Evolutionary conservation across 2,329 filamentous ascomycete genomes (phyloP), one percentile per base, ranked within the genome.

Genomic region (Fusarium incarnatum): DNA sequence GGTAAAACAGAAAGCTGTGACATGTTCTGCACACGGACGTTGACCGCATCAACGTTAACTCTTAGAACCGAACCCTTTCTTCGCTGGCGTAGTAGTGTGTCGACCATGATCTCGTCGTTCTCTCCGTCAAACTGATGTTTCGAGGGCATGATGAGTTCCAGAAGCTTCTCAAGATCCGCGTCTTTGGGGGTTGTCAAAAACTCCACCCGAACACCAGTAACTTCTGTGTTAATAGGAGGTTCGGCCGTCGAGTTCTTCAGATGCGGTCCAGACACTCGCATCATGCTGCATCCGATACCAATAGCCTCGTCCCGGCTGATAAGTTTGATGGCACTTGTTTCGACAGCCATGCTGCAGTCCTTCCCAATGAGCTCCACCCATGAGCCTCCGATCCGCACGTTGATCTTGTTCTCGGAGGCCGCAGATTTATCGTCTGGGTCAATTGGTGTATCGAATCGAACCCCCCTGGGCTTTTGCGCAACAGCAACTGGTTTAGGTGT

Each of bases 101-200:
- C 95, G 23, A 99, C 88, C 85, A 99, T 90, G 64, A 99, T 97
- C 75, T 98, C 95, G 73, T 98, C 94, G 64, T 97, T 92, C 48
- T 90, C 89, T 65, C 95, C 91, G 70, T 90, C 86, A 73, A 96
- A 98, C 68, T 94, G 94, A 78, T 96, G 90, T 70, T 94, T 96
- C 0, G 94, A 97, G 0, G 96, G 97, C 9, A 92, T 97, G 58
- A 99, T 92, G 54, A 99, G 85, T 55, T 92, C 91, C 0, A 99
- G 83, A 3, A 99, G 85, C 34, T 91, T 88, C 75, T 94, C 92
- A 1, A 99, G 84, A 78, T 99, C 96, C 20, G 86, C 83, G 71
- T 97, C 91, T 66, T 91, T 91, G 0, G 96, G 95, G 1, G 87
- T 81, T 65, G 87, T 86, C 3, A 94, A 80, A 73, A 92, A 97